A percentile compares a stretch with the other conserved stretches of the same genome.
These are phyloP conservation scores for Pythium rhizo-oryzae DNA, from an alignment of 352 stramenopile genomes.

Conservation along the genomic window DNA sequence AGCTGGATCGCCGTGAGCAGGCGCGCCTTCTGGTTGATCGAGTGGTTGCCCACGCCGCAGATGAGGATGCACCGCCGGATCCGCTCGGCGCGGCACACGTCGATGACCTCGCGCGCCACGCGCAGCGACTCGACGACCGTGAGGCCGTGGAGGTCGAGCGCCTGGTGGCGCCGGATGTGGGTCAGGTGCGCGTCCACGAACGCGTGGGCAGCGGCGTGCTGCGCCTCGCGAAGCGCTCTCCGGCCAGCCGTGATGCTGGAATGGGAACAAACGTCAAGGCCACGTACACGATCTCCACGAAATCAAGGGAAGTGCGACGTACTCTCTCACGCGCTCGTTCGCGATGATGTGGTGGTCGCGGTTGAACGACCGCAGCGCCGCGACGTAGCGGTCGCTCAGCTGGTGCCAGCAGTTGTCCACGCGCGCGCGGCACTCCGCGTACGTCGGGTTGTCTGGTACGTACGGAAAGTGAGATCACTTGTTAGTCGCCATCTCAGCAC, in stretches of 20 bases:
- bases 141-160: constrained; percentile 68
- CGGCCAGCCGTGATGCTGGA: constrained; percentile 54
- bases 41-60: constrained; percentile 69
- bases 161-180: constrained; percentile 53
- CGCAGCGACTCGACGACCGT: constrained; percentile 70
- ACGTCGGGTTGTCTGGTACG: constrained; percentile 38
- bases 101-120: constrained; percentile 57
- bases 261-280: background rate
- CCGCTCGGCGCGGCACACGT: constrained; percentile 56
- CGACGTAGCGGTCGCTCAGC: constrained; percentile 65
- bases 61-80: constrained; percentile 70
- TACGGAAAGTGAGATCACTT: background rate
- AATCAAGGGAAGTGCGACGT: constrained; percentile 19
- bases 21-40: constrained; percentile 60
- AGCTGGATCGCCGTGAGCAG: constrained; percentile 62
- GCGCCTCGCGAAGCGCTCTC: constrained; percentile 54
- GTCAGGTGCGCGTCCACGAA: constrained; percentile 57
- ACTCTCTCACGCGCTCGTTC: constrained; percentile 61
- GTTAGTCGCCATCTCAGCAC: background rate
- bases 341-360: constrained; percentile 54
- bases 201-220: constrained; percentile 63
- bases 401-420: constrained; percentile 55
- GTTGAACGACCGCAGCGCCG: constrained; percentile 60
- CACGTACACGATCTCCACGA: background rate
- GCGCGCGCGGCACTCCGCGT: constrained; percentile 52